Base-by-base conservation (phyloP, 2,329 filamentous ascomycete genomes). In the Paracoccidioides lutzii region DNA sequence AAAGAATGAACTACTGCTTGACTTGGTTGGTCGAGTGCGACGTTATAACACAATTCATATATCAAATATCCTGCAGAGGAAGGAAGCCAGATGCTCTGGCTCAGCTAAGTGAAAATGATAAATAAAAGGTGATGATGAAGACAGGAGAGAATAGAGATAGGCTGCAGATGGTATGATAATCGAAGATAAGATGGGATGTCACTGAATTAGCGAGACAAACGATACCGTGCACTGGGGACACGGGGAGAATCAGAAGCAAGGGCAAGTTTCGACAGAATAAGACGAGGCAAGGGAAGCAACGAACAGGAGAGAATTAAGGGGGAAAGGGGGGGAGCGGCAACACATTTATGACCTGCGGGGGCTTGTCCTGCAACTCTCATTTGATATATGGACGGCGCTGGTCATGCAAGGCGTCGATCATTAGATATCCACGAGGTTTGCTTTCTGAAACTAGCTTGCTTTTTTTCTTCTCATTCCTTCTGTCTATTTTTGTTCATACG, bases 401-500 rank as follows among this genome's bases (percentile, higher is more conserved):
- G 71, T 73, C 71, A 73, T 73, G 71, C 71, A 73, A 67, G 66
- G 62, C 64, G 69, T 71, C 69, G 69, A 73, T 73, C 71, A 65
- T 66, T 64, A 58, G 67, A 52, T 52, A 66, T 67, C 64, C 61
- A 68, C 63, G 62, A 67, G 68, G 66, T 53, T 53, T 53, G 42
- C 9, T 32, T 38, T 38, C 33, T 46, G 52, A 30, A 45, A 53
- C 43, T 53, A 45, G 41, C 22, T 38, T 53, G 35, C n/a, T 46
- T 53, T 46, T 46, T 45, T 45, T 46, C 28, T 32, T n/a, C 5
- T 45, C 10, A 14, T 30, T 30, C 4, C 22, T 22, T 22, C 22
- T 22, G 22, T 22, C 22, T 22, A 22, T 2, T 22, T 22, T 22
- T 22, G 6, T 14, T 2, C 14, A 45, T 45, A 30, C 14, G 28